These are phyloP conservation scores for Fonsecaea erecta DNA, from an alignment of 2,329 filamentous ascomycete species.

Conservation along the genomic window DNA sequence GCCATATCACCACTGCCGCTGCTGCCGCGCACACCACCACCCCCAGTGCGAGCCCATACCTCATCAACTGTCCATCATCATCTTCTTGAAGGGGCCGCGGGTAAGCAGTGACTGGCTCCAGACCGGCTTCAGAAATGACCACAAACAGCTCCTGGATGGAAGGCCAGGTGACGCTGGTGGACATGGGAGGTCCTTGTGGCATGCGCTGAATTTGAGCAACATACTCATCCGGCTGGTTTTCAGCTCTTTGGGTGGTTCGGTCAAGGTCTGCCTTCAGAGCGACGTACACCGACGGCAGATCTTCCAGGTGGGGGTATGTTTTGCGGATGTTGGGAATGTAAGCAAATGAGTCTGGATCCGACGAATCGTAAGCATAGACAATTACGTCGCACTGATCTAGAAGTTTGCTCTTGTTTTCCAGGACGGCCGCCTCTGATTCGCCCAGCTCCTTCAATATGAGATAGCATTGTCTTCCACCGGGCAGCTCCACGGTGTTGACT, in stretches of 20 bases:
- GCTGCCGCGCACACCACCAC: slow-evolving; percentile 66
- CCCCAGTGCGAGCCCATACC: slow-evolving; percentile 82
- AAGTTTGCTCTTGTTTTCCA: slow-evolving; percentile 84
- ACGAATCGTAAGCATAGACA: slow-evolving; percentile 95
- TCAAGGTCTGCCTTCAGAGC: slow-evolving; percentile 95
- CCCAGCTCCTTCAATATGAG: slow-evolving; percentile 94
- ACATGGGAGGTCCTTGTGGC: slow-evolving; percentile 74
- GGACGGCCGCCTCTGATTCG: slow-evolving; percentile 81
- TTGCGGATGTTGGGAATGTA: slow-evolving; percentile 83
- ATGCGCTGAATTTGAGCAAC: slow-evolving; percentile 77
- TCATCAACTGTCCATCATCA: slow-evolving; percentile 67
- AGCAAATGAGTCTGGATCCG: slow-evolving; percentile 91
- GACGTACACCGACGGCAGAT: slow-evolving; percentile 88
- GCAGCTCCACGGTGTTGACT: slow-evolving; percentile 94
- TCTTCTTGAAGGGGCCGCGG: slow-evolving; percentile 84
- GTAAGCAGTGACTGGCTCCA: slow-evolving; percentile 84
- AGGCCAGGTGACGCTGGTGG: slow-evolving; percentile 93
- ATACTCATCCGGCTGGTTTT: slow-evolving; percentile 90
- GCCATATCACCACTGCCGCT: slow-evolving; percentile 66
- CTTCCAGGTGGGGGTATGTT: slow-evolving; percentile 80
- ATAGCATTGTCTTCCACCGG: slow-evolving; percentile 95
- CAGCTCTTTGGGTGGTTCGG: slow-evolving; percentile 92
- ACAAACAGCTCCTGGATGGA: slow-evolving; percentile 95
- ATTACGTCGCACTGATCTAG: slow-evolving; percentile 90
- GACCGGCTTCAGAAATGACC: slow-evolving; percentile 85